Evolutionary conservation across 179 eudicot genomes (phyloP), one percentile per base, ranked within the genome.

Genomic region (Heliamphora pulchella): DNA sequence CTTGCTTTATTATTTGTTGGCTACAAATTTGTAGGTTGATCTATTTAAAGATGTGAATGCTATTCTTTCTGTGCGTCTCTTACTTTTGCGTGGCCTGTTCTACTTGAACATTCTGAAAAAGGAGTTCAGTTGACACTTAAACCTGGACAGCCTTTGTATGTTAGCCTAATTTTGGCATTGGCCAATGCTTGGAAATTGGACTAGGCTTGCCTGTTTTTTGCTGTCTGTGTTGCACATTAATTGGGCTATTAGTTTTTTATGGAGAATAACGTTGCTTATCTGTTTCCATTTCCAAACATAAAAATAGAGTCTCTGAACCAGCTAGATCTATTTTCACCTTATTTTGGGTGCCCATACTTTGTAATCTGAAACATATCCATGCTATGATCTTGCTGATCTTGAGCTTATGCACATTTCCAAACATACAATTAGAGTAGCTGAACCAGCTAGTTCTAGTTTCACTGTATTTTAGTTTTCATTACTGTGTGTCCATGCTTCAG

Each of bases 401-500:
- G 66, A 31, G 66, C 66, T 31, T 39, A 43, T 75, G 66, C 66
- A 75, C 22, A 15, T 58, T 44, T 75, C 51, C 66, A 41, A 54
- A 41, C n/a, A 74, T 74, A 13, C 43, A 71, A 44, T 14, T 74
- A 48, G 63, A 53, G 47, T 74, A 5, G 18, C 20, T 74, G 77
- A 54, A 10, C 62, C 46, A 54, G 62, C 17, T 72, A 50, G 6
- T 18, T 48, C 41, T 48, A 3, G 4, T 71, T 47, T 9, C 13
- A 47, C 31, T 41, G n/a, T 18, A 48, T 48, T 43, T 71, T 31
- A 11, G 15, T 47, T 3, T 41, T 41, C 43, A n/a, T 71, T 51
- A 53, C 18, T 8, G 18, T 13, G 3, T 48, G 53, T 53, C 62
- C 61, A 50, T 22, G 31, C 55, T 22, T 8, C n/a, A 22, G 9